Conservation (phyloP, 2,329 filamentous ascomycete species). For the Calonectria montana region DNA sequence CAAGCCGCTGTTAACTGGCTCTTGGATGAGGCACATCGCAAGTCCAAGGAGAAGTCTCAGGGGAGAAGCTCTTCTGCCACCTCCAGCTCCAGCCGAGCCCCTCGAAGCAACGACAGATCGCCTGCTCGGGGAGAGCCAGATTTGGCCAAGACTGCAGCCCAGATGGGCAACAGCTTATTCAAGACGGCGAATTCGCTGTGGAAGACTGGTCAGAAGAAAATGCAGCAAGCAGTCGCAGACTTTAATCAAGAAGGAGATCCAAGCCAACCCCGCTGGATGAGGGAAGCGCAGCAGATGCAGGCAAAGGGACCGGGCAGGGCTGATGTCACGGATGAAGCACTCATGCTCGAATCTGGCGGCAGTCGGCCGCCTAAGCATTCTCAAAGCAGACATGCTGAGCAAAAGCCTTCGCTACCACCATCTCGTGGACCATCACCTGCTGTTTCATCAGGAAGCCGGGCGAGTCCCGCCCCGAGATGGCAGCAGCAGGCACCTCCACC, state of each 20-base stretch:
- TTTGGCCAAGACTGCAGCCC: conserved; percentile 82
- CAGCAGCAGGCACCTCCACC: conserved; percentile 62
- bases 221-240: conserved; percentile 92
- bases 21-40: conserved; percentile 88
- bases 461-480: conserved; percentile 66
- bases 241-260: conserved; percentile 79
- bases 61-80: conserved; percentile 60
- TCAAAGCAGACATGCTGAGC: conserved; percentile 43
- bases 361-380: conserved; percentile 54
- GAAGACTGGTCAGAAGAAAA: conserved; percentile 93
- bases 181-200: conserved; percentile 96
- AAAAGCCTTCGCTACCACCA: conserved; percentile 43
- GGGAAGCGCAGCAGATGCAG: conserved; percentile 69
- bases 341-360: conserved; percentile 79
- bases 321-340: conserved; percentile 76
- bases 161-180: conserved; percentile 84
- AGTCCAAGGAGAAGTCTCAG: conserved; percentile 79
- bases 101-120: conserved; percentile 63
- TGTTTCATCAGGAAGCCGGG: conserved; percentile 56
- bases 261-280: conserved; percentile 95
- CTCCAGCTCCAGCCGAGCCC: conserved; percentile 35
- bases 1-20: conserved; percentile 91
- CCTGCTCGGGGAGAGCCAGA: conserved; percentile 73
- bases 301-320: conserved; percentile 45
- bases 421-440: conserved; percentile 63